Conservation (phyloP, 1,284 basidiomycete species). For the Phellopilus nigrolimitatus region DNA sequence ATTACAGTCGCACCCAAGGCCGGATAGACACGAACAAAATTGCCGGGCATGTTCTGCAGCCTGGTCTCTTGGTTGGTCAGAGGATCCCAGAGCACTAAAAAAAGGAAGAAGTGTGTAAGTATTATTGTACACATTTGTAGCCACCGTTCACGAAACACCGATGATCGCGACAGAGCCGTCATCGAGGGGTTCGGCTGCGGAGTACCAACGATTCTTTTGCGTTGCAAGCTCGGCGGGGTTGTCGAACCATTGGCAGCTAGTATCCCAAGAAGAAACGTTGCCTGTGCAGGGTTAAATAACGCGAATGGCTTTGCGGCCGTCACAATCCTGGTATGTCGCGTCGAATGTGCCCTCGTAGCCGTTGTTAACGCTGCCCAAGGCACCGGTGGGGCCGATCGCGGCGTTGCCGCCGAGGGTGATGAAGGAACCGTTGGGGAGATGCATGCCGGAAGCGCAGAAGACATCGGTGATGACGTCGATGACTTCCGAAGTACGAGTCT, state of each 20-base stretch:
- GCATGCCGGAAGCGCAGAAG: constrained; percentile 79
- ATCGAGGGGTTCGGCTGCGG: constrained; percentile 72
- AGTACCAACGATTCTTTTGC: constrained; percentile 83
- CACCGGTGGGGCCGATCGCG: constrained; percentile 72
- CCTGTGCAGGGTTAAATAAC: constrained; percentile 71
- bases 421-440: constrained; percentile 60
- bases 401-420: constrained; percentile 71
- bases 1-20: constrained; percentile 87
- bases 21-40: constrained; percentile 84
- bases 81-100: constrained; percentile 60
- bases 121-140: too few relatives aligned
- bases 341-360: constrained; percentile 51
- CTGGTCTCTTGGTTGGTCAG: constrained; percentile 53
- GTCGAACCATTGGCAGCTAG: constrained; percentile 76
- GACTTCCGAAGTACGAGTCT: constrained; percentile 41
- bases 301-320: constrained; percentile 64
- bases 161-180: constrained; percentile 69
- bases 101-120: constrained; percentile 20
- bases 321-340: constrained; percentile 57
- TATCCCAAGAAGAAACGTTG: constrained; percentile 42
- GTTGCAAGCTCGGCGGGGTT: constrained; percentile 63
- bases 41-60: constrained; percentile 57
- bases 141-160: constrained; percentile 80
- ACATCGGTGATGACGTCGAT: constrained; percentile 79
- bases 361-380: constrained; percentile 46